Percentiles rank a stretch among this genome's conserved stretches.
Conservation (phyloP, 164 flowering plant species). For the Magnolia kwangsiensis region DNA sequence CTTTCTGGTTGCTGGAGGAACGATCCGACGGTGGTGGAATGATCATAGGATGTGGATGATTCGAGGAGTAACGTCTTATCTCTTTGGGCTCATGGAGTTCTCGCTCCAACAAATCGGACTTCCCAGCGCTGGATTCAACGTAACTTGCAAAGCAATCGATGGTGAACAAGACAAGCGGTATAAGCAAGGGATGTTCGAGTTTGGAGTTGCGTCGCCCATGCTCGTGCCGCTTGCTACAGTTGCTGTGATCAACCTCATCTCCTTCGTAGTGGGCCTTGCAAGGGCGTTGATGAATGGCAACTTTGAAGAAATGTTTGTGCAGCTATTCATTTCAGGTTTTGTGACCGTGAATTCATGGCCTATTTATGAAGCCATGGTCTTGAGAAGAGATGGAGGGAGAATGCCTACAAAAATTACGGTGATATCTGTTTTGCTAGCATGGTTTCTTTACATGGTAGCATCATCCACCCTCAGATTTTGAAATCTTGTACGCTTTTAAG, state of each 20-base stretch:
- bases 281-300: constrained; percentile 11
- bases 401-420: constrained; percentile 33
- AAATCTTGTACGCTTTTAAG: neutral
- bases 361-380: constrained; percentile 56
- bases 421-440: constrained; percentile 22
- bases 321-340: constrained; percentile 43
- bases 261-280: constrained; percentile 29
- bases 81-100: constrained; percentile 44
- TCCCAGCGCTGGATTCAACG: constrained; percentile 41
- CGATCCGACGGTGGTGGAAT: constrained; percentile 62
- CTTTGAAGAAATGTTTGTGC: constrained; percentile 24
- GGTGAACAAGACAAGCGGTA: constrained; percentile 50
- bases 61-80: constrained; percentile 47
- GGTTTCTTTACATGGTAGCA: constrained; percentile 5
- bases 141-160: constrained; percentile 58
- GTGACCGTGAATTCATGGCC: constrained; percentile 52
- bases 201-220: constrained; percentile 59
- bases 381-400: constrained; percentile 55
- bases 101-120: constrained; percentile 33
- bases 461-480: neutral
- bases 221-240: constrained; percentile 51
- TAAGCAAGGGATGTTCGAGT: constrained; percentile 56
- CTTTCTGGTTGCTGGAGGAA: constrained; percentile 27
- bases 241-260: constrained; percentile 47
- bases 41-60: constrained; percentile 76